Conservation (phyloP, 768 basidiomycete genomes). For the Pleurotus cornucopiae region DNA sequence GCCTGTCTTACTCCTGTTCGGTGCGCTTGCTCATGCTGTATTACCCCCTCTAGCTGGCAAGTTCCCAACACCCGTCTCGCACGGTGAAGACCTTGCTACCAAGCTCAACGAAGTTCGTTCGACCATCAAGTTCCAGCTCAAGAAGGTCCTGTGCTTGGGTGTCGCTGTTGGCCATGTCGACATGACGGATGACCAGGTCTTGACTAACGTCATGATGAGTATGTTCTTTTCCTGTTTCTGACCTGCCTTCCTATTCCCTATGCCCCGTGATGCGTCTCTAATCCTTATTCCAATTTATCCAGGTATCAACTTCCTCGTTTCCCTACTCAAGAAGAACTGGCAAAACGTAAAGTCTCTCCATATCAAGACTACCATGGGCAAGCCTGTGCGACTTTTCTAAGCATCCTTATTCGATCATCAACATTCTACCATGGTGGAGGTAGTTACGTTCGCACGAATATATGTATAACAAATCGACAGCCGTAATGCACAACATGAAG, state of each 20-base stretch:
- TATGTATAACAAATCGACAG: conserved; percentile 8
- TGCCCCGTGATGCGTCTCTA: too few relatives aligned
- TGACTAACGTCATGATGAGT: conserved; percentile 98
- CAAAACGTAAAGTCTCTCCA: conserved; percentile 99
- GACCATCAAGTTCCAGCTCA: conserved; percentile 99
- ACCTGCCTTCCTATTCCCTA: not conserved
- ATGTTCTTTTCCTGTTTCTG: conserved; percentile 19
- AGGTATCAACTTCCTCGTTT: conserved; percentile 99
- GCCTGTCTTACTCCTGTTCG: not conserved
- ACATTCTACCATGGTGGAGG: conserved; percentile 8
- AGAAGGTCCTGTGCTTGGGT: conserved; percentile 98
- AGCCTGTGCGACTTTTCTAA: conserved; percentile 91
- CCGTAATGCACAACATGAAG: conserved; percentile 89
- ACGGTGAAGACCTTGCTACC: conserved; percentile 82
- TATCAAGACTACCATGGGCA: conserved; percentile 99
- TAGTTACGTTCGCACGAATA: conserved; percentile 4
- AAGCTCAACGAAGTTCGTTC: conserved; percentile 95
- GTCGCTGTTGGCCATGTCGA: conserved; percentile 97
- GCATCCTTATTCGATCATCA: conserved; percentile 12
- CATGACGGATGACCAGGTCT: conserved; percentile 96
- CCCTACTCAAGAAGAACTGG: conserved; percentile 99
- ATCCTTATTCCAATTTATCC: conserved; percentile 3
- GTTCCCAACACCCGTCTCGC: conserved; percentile 96
- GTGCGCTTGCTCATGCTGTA: not conserved
- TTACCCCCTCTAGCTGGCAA: conserved; percentile 69